Conservation (phyloP, 1,284 basidiomycete species). For the Omphalotus olearius region DNA sequence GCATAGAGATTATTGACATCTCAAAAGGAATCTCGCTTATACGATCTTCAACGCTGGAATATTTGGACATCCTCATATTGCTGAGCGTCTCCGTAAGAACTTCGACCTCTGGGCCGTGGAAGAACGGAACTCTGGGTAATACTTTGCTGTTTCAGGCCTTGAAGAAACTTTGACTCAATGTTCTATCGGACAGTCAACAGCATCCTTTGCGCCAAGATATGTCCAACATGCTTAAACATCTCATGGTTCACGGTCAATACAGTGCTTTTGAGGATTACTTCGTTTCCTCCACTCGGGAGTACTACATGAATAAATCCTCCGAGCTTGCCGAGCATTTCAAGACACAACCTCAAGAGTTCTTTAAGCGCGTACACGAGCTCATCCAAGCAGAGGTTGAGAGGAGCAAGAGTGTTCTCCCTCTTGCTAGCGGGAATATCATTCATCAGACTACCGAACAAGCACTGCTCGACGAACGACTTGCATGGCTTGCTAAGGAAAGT, state of each 20-base stretch:
- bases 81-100: conserved; percentile 41
- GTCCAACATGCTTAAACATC: conserved; percentile 44
- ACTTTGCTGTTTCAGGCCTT: not conserved
- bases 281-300: conserved; percentile 42
- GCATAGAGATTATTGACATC: not conserved
- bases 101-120: conserved; percentile 50
- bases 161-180: conserved; percentile 1
- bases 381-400: conserved; percentile 55
- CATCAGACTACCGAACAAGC: conserved; percentile 49
- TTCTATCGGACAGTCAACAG: conserved; percentile 17
- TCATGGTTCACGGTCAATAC: conserved; percentile 54
- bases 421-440: conserved; percentile 45
- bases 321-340: conserved; percentile 32
- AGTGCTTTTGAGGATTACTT: conserved; percentile 51
- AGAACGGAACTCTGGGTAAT: conserved; percentile 49
- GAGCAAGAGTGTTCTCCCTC: conserved; percentile 45
- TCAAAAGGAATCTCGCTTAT: conserved; percentile 48
- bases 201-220: conserved; percentile 36
- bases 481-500: conserved; percentile 60
- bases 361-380: conserved; percentile 43
- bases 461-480: conserved; percentile 48
- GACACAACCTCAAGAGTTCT: conserved; percentile 50
- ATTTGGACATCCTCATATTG: conserved; percentile 45
- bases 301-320: conserved; percentile 51
- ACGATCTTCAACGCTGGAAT: conserved; percentile 44